These are phyloP conservation scores for Pyracantha coccinea DNA, from an alignment of 331 rosid species.

Conservation along the genomic window DNA sequence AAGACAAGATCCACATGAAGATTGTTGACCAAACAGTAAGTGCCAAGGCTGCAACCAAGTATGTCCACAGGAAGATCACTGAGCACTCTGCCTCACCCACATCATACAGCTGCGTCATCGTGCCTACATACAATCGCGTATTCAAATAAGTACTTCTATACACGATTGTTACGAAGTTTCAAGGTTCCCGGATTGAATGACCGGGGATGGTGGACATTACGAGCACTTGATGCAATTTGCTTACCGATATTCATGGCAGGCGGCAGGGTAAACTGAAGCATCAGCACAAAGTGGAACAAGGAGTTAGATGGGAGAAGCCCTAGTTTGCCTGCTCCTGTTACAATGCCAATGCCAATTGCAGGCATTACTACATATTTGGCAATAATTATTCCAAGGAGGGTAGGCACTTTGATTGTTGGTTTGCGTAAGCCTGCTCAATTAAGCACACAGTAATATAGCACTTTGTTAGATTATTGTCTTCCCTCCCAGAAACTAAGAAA, in stretches of 20 bases:
- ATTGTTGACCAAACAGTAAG: constrained; percentile 81
- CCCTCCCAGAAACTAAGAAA: not conserved
- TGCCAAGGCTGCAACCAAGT: constrained; percentile 55
- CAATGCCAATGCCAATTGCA: constrained; percentile 49
- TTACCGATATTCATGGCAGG: constrained; percentile 95
- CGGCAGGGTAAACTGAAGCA: constrained; percentile 79
- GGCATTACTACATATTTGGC: constrained; percentile 48
- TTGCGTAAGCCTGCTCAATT: constrained; percentile 46
- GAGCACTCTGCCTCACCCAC: constrained; percentile 93
- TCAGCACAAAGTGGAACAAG: constrained; percentile 55
- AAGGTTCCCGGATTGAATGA: not conserved
- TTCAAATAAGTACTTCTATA: not conserved
- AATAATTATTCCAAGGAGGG: constrained; percentile 32
- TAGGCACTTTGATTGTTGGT: constrained; percentile 34
- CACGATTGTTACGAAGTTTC: not conserved
- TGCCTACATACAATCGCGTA: constrained; percentile 31
- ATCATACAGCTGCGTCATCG: constrained; percentile 75
- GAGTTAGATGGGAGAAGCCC: constrained; percentile 63
- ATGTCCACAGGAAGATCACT: constrained; percentile 73
- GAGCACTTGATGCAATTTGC: not conserved
- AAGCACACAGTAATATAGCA: not conserved
- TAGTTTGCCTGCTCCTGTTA: constrained; percentile 38
- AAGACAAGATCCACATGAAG: constrained; percentile 53
- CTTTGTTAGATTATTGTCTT: not conserved
- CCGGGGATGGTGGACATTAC: not conserved